phyloP scores from a whole-genome alignment of 2,329 filamentous ascomycete genomes.

The Fusarium devonianum region DNA sequence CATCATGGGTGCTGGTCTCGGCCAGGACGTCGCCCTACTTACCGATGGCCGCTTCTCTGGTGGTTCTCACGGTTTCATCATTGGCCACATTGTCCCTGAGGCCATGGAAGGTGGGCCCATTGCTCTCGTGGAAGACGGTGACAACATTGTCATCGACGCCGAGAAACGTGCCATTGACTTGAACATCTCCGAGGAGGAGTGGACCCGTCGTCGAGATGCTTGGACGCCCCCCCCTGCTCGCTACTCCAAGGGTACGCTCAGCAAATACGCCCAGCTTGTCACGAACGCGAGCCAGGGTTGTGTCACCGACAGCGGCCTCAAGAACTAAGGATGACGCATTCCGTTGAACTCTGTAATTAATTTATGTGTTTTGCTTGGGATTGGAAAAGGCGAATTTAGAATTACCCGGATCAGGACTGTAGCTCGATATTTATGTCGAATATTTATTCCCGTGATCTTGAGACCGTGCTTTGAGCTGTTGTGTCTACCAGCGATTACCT shows the following conservation, averaged over 20 bases:
- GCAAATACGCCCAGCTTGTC: conserved; percentile 71
- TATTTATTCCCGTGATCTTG: too few species aligned
- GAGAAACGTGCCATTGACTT: conserved; percentile 75
- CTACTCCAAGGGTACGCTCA: conserved; percentile 70
- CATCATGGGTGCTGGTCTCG: conserved; percentile 89
- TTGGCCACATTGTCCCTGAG: conserved; percentile 87
- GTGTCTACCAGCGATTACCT: conserved; percentile 17
- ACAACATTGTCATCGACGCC: conserved; percentile 82
- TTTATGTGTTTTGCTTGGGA: conserved; percentile 34
- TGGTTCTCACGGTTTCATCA: conserved; percentile 85
- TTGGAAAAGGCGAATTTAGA: conserved; percentile 43
- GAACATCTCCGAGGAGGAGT: conserved; percentile 70
- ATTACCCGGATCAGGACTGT: conserved; percentile 26
- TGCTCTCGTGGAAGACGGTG: conserved; percentile 80
- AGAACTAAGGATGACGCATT: conserved; percentile 22
- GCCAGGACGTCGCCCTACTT: conserved; percentile 76
- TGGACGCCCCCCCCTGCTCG: conserved; percentile 69
- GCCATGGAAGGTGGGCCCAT: conserved; percentile 87
- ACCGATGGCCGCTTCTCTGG: conserved; percentile 81
- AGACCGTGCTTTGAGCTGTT: conserved; percentile 4
- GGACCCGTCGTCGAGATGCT: conserved; percentile 61
- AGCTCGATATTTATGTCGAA: conserved; percentile 29
- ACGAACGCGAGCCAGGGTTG: conserved; percentile 67
- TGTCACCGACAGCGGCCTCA: conserved; percentile 58
- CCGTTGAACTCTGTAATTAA: conserved; percentile 31